These are phyloP conservation scores for Pythium utonaiense DNA, from an alignment of 352 stramenopile species.

Conservation along the genomic window DNA sequence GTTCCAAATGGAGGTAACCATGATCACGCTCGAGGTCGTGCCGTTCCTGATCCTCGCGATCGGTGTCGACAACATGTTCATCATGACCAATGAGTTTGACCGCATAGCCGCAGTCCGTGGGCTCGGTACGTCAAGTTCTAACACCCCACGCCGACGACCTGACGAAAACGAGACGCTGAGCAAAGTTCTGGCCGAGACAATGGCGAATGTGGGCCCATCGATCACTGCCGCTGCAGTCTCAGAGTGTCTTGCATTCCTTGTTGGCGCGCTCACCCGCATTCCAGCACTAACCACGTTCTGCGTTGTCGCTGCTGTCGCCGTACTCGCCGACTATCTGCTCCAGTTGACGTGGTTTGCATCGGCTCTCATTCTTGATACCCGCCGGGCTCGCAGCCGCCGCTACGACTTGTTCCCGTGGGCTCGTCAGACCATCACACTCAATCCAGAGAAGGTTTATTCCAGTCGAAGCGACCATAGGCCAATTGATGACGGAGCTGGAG, in stretches of 20 bases:
- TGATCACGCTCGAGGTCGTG: constrained; percentile 91
- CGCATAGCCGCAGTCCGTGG: constrained; percentile 48
- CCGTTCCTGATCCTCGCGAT: constrained; percentile 91
- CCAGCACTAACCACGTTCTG: constrained; percentile 87
- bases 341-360: constrained; percentile 89
- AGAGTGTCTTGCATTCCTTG: constrained; percentile 78
- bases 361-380: constrained; percentile 71
- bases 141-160: constrained; percentile 25
- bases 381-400: constrained; percentile 54
- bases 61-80: constrained; percentile 93
- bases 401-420: constrained; percentile 74
- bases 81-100: constrained; percentile 87
- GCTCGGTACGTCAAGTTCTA: constrained; percentile 23
- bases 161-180: constrained; percentile 44
- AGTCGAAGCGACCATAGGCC: constrained; percentile 10
- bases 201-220: constrained; percentile 80
- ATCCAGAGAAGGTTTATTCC: constrained; percentile 26
- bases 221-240: constrained; percentile 83
- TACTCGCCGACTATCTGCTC: constrained; percentile 74
- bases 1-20: constrained; percentile 80
- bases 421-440: constrained; percentile 47
- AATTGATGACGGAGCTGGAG: constrained; percentile 10
- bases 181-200: constrained; percentile 69
- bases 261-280: constrained; percentile 83
- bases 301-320: constrained; percentile 76